Evolutionary conservation across 2,329 filamentous ascomycete genomes (phyloP).

Genomic region (Colletotrichum aenigma): DNA sequence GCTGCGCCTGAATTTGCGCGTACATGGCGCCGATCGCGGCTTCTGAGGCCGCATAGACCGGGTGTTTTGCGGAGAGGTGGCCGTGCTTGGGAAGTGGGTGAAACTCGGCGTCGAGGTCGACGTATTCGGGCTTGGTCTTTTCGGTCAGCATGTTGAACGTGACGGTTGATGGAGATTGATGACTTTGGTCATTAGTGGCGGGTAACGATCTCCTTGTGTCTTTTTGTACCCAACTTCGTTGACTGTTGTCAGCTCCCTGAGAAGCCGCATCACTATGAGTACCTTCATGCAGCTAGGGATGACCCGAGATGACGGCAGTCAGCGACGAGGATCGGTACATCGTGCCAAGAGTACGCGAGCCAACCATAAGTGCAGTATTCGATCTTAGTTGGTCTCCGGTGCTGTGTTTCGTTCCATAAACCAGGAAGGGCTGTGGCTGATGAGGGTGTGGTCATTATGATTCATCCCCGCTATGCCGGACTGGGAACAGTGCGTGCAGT

Average conservation of each 20-base stretch:
- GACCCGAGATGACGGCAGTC: neutral
- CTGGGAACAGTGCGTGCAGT: neutral
- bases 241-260: neutral
- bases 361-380: neutral
- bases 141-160: conserved; percentile 25
- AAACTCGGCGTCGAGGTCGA: conserved; percentile 30
- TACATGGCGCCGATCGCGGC: conserved; percentile 33
- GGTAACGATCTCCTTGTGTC: neutral
- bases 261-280: neutral
- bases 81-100: conserved; percentile 37
- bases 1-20: conserved; percentile 25
- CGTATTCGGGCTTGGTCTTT: conserved; percentile 29
- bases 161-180: neutral
- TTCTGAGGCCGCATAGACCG: neutral
- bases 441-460: neutral
- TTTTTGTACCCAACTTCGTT: neutral
- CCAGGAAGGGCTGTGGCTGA: neutral
- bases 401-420: neutral
- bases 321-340: neutral
- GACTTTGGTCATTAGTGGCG: neutral
- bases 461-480: neutral
- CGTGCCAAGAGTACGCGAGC: neutral
- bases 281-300: neutral
- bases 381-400: neutral
- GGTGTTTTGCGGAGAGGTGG: conserved; percentile 28